A percentile compares a stretch with the other conserved stretches of the same genome.
Conservation (phyloP, 371 early-diverging fungal species). For the Actinomucor elegans region DNA sequence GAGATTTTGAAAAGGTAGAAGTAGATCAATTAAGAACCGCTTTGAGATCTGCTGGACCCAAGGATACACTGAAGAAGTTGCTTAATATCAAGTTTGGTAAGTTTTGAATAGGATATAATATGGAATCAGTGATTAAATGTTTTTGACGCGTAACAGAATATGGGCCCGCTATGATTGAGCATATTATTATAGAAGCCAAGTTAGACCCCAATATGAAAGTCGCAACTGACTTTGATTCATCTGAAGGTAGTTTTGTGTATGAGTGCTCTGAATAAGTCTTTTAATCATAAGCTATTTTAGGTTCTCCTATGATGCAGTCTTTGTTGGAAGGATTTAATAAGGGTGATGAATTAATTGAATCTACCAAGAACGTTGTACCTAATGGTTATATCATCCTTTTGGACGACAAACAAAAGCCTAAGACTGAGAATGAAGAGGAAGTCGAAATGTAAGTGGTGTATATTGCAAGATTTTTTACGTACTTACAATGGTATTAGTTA, state of each 20-base stretch:
- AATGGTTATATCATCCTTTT: conserved; percentile 64
- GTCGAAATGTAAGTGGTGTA: conserved; percentile 50
- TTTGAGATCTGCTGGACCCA: conserved; percentile 62
- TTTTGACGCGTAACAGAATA: conserved; percentile 53
- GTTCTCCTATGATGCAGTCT: conserved; percentile 31
- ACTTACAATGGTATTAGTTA: conserved; percentile 42
- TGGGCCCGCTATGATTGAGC: conserved; percentile 90
- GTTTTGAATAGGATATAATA: background rate
- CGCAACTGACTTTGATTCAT: conserved; percentile 52
- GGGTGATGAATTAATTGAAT: conserved; percentile 59
- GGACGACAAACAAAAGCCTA: conserved; percentile 45
- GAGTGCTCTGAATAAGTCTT: no score
- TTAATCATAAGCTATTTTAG: no score
- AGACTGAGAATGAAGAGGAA: conserved; percentile 39
- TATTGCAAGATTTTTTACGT: background rate
- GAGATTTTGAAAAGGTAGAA: conserved; percentile 65
- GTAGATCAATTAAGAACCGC: conserved; percentile 52
- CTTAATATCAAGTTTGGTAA: conserved; percentile 69
- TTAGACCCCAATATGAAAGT: conserved; percentile 69
- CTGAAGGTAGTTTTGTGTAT: conserved; percentile 45
- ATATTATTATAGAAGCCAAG: conserved; percentile 71
- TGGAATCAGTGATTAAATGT: background rate
- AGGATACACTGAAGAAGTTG: conserved; percentile 78
- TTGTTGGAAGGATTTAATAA: conserved; percentile 47
- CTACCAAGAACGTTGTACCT: conserved; percentile 40